phyloP scores from a whole-genome alignment of 768 basidiomycete genomes.

The Candolleomyces eurysporus region DNA sequence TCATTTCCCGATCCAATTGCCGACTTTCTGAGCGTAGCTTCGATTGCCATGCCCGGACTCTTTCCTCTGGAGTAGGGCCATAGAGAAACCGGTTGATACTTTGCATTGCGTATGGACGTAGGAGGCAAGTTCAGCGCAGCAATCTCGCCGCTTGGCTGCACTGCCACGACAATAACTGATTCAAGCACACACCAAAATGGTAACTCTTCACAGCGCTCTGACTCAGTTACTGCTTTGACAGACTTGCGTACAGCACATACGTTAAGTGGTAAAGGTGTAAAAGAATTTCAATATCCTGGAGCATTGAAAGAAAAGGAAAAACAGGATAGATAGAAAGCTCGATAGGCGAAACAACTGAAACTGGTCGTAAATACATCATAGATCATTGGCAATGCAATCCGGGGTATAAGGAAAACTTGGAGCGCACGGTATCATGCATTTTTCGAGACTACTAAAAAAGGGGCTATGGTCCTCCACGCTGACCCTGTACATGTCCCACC shows the following conservation, averaged over 20 bases:
- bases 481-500: constrained; percentile 57
- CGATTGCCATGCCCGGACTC: constrained; percentile 85
- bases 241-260: no score
- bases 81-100: constrained; percentile 91
- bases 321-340: no score
- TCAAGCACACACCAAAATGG: not conserved
- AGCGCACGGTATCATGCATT: not conserved
- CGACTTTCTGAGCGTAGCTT: constrained; percentile 83
- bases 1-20: constrained; percentile 89
- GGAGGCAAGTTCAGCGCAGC: not conserved
- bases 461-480: constrained; percentile 19
- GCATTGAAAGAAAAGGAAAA: no score
- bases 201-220: no score
- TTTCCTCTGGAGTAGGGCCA: constrained; percentile 95
- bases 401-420: not conserved
- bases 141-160: not conserved
- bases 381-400: not conserved
- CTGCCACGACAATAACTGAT: not conserved
- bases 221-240: no score
- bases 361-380: no score
- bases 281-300: no score
- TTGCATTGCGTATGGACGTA: constrained; percentile 52
- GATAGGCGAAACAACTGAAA: no score
- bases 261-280: no score
- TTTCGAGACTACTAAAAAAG: not conserved